phyloP scores from a whole-genome alignment of 257 asterid species.

The Solanum ossicruentum region DNA sequence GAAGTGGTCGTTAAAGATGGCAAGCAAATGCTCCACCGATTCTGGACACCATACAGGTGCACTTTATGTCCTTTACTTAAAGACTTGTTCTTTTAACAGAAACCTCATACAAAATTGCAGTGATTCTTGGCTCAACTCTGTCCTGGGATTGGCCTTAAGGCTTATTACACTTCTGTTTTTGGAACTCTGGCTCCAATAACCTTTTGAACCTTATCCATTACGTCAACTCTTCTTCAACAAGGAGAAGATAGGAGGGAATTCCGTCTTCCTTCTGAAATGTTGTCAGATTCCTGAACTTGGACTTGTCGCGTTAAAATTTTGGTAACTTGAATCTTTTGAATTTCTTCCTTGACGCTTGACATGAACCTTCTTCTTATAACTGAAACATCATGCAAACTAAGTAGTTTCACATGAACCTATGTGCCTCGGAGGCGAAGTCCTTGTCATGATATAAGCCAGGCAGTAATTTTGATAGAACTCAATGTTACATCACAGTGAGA shows the following conservation, averaged over 20 bases:
- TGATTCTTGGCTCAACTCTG: neutral
- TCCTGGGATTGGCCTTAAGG: neutral
- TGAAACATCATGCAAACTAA: neutral
- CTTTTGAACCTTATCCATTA: neutral
- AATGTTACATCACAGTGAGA: neutral
- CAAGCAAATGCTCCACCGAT: conserved; percentile 25
- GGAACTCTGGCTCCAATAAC: neutral
- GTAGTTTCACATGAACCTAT: neutral
- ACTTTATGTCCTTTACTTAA: neutral
- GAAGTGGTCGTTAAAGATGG: conserved; percentile 35
- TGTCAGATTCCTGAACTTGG: neutral
- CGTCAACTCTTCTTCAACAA: neutral
- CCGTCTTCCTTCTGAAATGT: neutral
- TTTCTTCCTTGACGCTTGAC: no score
- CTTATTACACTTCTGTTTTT: neutral
- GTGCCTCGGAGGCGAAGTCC: neutral
- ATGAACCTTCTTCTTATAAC: neutral
- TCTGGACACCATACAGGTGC: conserved; percentile 7
- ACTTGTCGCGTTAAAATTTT: neutral
- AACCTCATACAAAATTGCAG: neutral
- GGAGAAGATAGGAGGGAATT: neutral
- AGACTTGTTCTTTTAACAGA: neutral
- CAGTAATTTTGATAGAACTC: neutral
- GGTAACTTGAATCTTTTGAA: neutral
- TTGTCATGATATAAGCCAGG: neutral